Conservation (phyloP, 768 basidiomycete genomes). For the Trametes maxima region DNA sequence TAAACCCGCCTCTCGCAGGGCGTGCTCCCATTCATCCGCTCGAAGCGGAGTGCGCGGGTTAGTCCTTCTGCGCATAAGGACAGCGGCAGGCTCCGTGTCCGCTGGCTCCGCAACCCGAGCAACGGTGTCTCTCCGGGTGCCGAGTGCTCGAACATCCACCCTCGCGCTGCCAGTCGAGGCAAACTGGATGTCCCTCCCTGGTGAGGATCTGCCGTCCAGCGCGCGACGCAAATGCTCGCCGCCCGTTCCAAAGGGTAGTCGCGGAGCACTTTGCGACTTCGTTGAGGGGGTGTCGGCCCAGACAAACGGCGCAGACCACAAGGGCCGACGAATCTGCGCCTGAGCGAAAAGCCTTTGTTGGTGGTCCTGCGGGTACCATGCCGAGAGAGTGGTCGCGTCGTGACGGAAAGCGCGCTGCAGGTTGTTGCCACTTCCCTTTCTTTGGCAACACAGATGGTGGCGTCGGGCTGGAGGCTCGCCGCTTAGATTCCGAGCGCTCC, state of each 20-base stretch:
- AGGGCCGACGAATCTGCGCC: neutral
- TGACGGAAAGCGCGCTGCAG: neutral
- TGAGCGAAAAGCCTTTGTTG: neutral
- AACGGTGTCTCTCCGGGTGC: neutral
- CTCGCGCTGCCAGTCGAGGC: neutral
- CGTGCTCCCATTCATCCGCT: neutral
- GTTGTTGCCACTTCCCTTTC: neutral
- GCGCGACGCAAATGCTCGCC: neutral
- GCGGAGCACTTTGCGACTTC: neutral
- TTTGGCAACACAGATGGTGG: no score
- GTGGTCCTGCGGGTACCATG: neutral
- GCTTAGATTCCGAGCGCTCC: no score
- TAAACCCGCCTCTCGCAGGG: neutral
- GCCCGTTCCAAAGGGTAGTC: neutral
- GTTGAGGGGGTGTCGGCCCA: neutral
- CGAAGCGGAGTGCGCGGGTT: neutral
- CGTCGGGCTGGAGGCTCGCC: no score
- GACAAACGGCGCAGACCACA: constrained; percentile 5
- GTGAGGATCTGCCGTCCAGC: neutral
- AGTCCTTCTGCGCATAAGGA: neutral
- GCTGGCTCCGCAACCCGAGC: constrained; percentile 1
- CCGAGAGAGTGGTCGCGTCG: neutral
- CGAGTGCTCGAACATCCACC: neutral
- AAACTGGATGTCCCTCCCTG: neutral
- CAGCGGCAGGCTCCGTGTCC: neutral